Percentiles rank a stretch among this genome's conserved stretches.
Conservation (phyloP, 2,329 filamentous ascomycete genomes). For the Cladosporium sp. region DNA sequence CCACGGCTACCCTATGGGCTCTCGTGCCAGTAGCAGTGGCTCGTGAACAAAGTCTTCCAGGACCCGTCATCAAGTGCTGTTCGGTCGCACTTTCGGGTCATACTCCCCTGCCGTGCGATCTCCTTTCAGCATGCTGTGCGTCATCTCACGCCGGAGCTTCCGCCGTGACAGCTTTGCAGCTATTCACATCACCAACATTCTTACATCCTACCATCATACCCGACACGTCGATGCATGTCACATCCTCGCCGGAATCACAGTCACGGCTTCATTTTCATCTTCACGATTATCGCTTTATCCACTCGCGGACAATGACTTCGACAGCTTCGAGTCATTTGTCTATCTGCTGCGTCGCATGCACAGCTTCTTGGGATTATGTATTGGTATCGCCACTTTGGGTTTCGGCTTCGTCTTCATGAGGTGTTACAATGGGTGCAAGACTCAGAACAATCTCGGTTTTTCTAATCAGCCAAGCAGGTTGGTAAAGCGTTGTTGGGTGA, state of each 20-base stretch:
- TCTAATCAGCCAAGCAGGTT: neutral
- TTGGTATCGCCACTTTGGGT: neutral
- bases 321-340: neutral
- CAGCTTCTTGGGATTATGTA: neutral
- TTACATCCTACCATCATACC: neutral
- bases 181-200: neutral
- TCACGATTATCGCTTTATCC: neutral
- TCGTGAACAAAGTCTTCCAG: neutral
- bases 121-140: neutral
- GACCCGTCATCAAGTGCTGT: neutral
- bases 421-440: neutral
- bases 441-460: neutral
- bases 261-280: neutral
- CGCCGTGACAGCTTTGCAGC: neutral
- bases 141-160: neutral
- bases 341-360: neutral
- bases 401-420: neutral
- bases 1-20: conserved; percentile 20
- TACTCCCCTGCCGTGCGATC: conserved; percentile 2
- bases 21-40: neutral
- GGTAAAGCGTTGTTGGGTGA: neutral
- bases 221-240: neutral
- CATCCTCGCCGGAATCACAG: conserved; percentile 14
- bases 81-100: conserved; percentile 12
- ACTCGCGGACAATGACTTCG: neutral